Base-by-base conservation (phyloP, 768 basidiomycete genomes). In the Boletus rex-veris region DNA sequence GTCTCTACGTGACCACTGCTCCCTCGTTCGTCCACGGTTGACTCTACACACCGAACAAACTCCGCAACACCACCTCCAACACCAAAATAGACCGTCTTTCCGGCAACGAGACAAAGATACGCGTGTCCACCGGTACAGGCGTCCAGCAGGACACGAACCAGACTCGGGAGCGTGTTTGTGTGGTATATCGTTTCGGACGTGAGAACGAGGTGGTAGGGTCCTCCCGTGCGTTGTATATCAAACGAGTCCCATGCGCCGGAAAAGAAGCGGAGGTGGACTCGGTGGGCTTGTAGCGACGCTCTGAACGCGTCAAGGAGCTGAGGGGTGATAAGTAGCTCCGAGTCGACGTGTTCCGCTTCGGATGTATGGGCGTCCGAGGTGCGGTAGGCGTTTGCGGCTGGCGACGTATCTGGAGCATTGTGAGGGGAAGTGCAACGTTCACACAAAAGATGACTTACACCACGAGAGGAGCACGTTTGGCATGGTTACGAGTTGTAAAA, bases 161-260 rank as follows among this genome's bases (percentile, higher is more conserved):
- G 74, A 26, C 83, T 72, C 0, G 73, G 72, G 3, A 96, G 76
- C 56, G 81, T 86, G 1, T 83, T 79, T 11, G 76, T 72, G 26
- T 83, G 77, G 65, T 99, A 98, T 19, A 98, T 92, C 38, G 96
- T 98, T 72, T 99, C 96, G 24, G 91, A 90, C 0, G 93, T 92
- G 46, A 98, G 72, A 3, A 97, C 74, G 40, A 94, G 58, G 61
- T 93, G 80, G 70, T 88, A 92, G 3, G 59, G 65, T 8, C 74
- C 73, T 14, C 69, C 70, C 1, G 71, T 42, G 9, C 37, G 54
- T 14, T 48, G 24, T 2, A 75, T 56, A 52, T 79, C 71, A 54
- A 85, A 84, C 10, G 73, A 66, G 16, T 75, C 71, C 96, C 96
- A 99, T 15, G 88, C 80, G 2, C 96, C 95, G 19, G 84, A 78